Base-by-base conservation (phyloP, 192 early-diverging fungal species). In the Funneliformis geosporum region DNA sequence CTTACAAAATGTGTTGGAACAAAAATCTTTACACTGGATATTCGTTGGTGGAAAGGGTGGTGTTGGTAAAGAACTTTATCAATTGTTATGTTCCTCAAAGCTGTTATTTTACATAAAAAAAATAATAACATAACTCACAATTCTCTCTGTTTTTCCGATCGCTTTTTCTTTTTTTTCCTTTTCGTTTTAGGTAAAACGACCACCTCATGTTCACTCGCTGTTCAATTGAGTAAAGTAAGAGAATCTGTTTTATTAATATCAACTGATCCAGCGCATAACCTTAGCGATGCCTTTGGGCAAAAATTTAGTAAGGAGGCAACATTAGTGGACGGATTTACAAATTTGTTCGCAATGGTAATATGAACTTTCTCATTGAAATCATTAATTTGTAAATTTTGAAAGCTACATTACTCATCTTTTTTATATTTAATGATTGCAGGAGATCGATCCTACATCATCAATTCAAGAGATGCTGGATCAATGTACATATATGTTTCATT, bases 41-140 rank as follows among this genome's bases (percentile, higher is more conserved):
- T 99, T 99, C 89, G 96, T 98, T 66, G 98, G 98, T 80, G 98
- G 98, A 78, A 99, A 99, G 85, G 98, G 98, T 71, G 98, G 98
- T 84, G 98, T 99, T 73, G 98, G 97, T 85, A 97, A 95, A 77
- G 23, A 44, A 71, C 33, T 60, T 43, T 33, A 27, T 75, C 18
- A 4, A 40, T 43, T 14, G n/a, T 68, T 81, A 27, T 40, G 12
- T 9, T 60, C 27, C 21, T 16, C 11, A 59, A 40, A 21, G 1
- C 9, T 50, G 14, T 50, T 16, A 18, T 16, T 16, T 50, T 16
- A 47, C 14, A 18, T 16, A 16, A 5, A 69, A 10, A 9, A 43
- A 5, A 21, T 40, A 39, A 9, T 44, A 44, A 44, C n/a, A n/a
- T n/a, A n/a, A n/a, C n/a, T 4, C 8, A 7, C 43, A 10, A 44